A percentile compares a stretch with the other conserved stretches of the same genome.
Evolutionary conservation across 148 eudicot genomes (phyloP).

Genomic region (Heliamphora exappendiculata): DNA sequence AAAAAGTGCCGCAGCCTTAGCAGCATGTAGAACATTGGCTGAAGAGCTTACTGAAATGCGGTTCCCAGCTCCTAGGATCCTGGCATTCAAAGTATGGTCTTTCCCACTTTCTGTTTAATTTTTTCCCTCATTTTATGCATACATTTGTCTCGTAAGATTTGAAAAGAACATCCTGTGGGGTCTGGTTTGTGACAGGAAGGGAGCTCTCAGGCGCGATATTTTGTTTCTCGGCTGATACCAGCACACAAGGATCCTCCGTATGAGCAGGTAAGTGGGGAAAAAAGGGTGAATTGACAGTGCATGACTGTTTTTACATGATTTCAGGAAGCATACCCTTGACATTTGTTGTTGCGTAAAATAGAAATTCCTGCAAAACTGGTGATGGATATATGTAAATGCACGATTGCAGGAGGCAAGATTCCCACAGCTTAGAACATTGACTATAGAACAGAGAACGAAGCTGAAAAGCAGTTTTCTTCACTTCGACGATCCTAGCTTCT

Average conservation of each 20-base stretch:
- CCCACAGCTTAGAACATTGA: slow-evolving; percentile 81
- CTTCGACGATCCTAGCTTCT: slow-evolving; percentile 95
- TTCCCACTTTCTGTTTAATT: neutral
- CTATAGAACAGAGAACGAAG: slow-evolving; percentile 70
- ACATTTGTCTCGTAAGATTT: neutral
- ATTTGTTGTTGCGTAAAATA: neutral
- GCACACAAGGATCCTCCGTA: slow-evolving; percentile 98
- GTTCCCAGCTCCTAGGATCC: slow-evolving; percentile 95
- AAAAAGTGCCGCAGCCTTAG: slow-evolving; percentile 91
- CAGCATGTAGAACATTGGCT: slow-evolving; percentile 96
- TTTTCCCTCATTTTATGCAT: neutral
- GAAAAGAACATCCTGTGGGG: neutral
- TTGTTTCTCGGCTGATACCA: slow-evolving; percentile 86
- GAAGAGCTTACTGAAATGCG: slow-evolving; percentile 94
- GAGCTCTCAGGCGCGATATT: slow-evolving; percentile 92
- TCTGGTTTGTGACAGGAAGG: slow-evolving; percentile 59
- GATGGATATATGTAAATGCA: neutral
- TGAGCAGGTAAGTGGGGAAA: slow-evolving; percentile 61
- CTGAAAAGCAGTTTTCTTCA: slow-evolving; percentile 88
- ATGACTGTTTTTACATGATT: neutral
- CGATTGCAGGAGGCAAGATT: slow-evolving; percentile 89
- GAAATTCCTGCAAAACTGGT: neutral
- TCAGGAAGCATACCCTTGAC: neutral
- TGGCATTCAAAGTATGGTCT: slow-evolving; percentile 76
- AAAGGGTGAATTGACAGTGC: too few relatives aligned